phyloP scores from a whole-genome alignment of 2,329 filamentous ascomycete species.

The Arthrobotrys entomopaga region DNA sequence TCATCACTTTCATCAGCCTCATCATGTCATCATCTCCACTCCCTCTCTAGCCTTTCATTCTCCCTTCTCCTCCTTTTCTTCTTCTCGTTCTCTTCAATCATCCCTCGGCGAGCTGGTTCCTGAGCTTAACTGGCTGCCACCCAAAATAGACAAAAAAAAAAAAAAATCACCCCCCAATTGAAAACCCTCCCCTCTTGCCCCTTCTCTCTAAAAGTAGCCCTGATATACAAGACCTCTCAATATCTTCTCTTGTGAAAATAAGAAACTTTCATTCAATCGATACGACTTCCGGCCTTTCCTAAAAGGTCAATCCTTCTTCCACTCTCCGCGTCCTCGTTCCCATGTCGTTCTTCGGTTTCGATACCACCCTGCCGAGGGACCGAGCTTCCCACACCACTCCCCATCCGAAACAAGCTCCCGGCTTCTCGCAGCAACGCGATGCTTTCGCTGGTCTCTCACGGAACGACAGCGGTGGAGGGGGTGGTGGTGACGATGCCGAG shows the following conservation, averaged over 20 bases:
- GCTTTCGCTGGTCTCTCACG: constrained; percentile 85
- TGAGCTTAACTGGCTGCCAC: constrained; percentile 1
- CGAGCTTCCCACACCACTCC: constrained; percentile 69
- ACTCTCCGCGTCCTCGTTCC: constrained; percentile 3
- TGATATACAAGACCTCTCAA: no score
- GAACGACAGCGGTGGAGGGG: constrained; percentile 70
- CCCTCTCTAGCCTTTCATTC: constrained; percentile 18
- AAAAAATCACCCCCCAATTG: no score
- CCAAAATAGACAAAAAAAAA: neutral
- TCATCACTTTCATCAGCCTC: constrained; percentile 7
- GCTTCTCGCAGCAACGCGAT: constrained; percentile 84
- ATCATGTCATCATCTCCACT: constrained; percentile 12
- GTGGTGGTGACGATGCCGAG: constrained; percentile 64
- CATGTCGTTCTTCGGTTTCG: constrained; percentile 95
- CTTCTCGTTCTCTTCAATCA: neutral
- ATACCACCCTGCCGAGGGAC: constrained; percentile 70
- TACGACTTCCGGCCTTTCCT: constrained; percentile 4
- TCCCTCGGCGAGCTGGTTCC: no score
- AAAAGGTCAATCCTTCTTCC: constrained; percentile 10
- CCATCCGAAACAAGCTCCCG: constrained; percentile 70
- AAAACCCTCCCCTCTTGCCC: no score
- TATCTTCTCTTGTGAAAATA: no score
- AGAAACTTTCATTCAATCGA: no score
- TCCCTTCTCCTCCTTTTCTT: constrained; percentile 8
- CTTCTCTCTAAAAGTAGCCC: no score